Percentiles rank a stretch among this genome's conserved stretches.
These are phyloP conservation scores for Paraglomus brasilianum DNA, from an alignment of 192 early-diverging fungal genomes.

Conservation along the genomic window DNA sequence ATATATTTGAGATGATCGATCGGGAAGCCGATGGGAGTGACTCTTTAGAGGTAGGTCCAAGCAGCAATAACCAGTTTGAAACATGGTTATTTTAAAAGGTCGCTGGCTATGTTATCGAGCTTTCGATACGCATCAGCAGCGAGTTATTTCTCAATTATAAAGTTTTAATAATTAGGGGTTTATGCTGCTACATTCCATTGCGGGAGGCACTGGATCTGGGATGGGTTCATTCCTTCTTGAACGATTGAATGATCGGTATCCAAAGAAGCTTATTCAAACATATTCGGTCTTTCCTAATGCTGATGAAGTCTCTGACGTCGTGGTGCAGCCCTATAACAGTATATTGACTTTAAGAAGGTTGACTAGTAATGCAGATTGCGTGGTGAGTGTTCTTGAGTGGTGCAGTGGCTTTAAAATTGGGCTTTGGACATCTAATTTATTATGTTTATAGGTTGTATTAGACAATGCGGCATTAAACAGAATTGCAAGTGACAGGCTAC, in stretches of 20 bases:
- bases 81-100: background rate
- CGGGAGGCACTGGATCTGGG: constrained; percentile 97
- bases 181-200: constrained; percentile 95
- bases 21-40: constrained; percentile 95
- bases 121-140: too few species aligned
- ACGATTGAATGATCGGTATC: constrained; percentile 89
- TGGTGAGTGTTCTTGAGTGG: constrained; percentile 48
- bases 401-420: background rate
- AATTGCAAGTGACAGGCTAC: constrained; percentile 89
- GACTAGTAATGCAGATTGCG: constrained; percentile 91
- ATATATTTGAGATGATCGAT: constrained; percentile 96
- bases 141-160: background rate
- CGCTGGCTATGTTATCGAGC: background rate
- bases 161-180: too few species aligned
- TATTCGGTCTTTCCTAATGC: constrained; percentile 98
- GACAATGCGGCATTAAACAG: constrained; percentile 93
- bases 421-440: constrained; percentile 1
- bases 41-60: constrained; percentile 87
- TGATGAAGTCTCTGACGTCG: constrained; percentile 89
- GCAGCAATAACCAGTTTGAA: background rate
- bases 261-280: constrained; percentile 96
- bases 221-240: constrained; percentile 92
- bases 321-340: constrained; percentile 98
- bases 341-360: constrained; percentile 89
- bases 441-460: constrained; percentile 68